A percentile compares a stretch with the other conserved stretches of the same genome.
phyloP scores from a whole-genome alignment of 768 basidiomycete genomes.

The Rhodotorula toruloides region DNA sequence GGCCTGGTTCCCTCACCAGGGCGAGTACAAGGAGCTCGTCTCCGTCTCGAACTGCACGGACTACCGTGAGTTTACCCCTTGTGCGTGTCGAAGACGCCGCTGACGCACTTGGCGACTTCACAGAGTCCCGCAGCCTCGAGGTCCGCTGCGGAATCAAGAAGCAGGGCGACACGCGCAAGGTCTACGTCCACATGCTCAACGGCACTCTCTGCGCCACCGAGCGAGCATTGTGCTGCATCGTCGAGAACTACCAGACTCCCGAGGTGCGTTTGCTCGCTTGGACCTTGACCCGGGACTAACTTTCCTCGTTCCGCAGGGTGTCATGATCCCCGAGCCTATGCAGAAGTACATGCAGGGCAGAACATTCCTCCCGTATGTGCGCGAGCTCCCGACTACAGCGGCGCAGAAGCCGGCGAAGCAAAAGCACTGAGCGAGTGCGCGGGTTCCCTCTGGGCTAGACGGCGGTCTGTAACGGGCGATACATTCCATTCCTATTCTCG shows the following conservation, averaged over 20 bases:
- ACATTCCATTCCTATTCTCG: not conserved
- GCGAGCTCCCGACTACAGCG: constrained; percentile 38
- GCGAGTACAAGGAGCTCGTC: constrained; percentile 91
- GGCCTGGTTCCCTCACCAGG: constrained; percentile 99
- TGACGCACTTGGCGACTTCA: no score
- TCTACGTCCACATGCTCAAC: constrained; percentile 99
- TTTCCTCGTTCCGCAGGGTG: constrained; percentile 56
- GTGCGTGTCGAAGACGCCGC: no score
- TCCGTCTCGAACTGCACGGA: constrained; percentile 98
- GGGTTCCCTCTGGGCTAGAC: not conserved
- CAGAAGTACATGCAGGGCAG: constrained; percentile 95
- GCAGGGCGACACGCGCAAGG: constrained; percentile 81
- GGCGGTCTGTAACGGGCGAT: not conserved
- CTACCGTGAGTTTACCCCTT: constrained; percentile 95
- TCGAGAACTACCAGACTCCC: constrained; percentile 96
- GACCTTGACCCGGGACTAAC: not conserved
- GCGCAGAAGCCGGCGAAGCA: constrained; percentile 22
- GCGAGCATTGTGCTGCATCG: constrained; percentile 90
- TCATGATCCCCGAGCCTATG: constrained; percentile 81
- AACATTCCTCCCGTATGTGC: constrained; percentile 51
- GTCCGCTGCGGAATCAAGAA: constrained; percentile 86
- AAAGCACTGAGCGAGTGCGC: constrained; percentile 6
- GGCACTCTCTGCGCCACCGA: constrained; percentile 96
- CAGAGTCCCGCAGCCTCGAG: constrained; percentile 89
- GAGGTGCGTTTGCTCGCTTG: constrained; percentile 59